Evolutionary conservation across 2,329 filamentous ascomycete species (phyloP).

Genomic region (Neonectria neomacrospora): DNA sequence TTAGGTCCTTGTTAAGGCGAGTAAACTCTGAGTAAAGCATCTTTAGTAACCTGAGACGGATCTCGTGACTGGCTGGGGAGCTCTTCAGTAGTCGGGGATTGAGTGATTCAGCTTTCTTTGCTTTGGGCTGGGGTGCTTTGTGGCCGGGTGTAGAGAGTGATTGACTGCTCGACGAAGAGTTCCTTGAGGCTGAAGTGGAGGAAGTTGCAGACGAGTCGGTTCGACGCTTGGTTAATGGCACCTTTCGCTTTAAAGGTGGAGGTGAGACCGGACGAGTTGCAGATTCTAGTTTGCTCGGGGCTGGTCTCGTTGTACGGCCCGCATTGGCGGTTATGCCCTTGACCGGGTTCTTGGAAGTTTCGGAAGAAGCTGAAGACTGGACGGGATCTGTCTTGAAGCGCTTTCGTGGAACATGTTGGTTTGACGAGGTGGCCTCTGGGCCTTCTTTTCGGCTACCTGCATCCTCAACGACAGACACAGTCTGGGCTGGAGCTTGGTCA

Average conservation of each 20-base stretch:
- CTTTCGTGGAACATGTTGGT: constrained; percentile 47
- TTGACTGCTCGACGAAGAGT: constrained; percentile 25
- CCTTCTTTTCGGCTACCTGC: constrained; percentile 9
- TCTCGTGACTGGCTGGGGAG: constrained; percentile 67
- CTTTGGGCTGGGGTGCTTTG: constrained; percentile 33
- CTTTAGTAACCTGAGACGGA: constrained; percentile 67
- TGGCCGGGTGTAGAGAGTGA: constrained; percentile 29
- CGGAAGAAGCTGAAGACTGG: constrained; percentile 21
- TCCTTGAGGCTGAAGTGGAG: constrained; percentile 22
- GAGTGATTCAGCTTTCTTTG: constrained; percentile 62
- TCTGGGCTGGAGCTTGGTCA: constrained; percentile 43
- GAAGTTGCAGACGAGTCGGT: constrained; percentile 15
- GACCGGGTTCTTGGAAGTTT: constrained; percentile 18
- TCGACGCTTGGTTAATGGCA: constrained; percentile 20
- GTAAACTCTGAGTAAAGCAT: constrained; percentile 72
- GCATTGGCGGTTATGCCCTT: constrained; percentile 12
- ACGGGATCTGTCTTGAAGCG: constrained; percentile 44
- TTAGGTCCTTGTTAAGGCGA: constrained; percentile 73
- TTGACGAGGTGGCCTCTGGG: constrained; percentile 25
- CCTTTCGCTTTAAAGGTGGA: constrained; percentile 47
- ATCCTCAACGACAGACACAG: constrained; percentile 15
- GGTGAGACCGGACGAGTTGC: constrained; percentile 49
- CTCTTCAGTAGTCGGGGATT: constrained; percentile 74
- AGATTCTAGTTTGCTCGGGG: constrained; percentile 35
- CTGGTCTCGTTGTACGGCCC: background rate